A percentile compares a stretch with the other conserved stretches of the same genome.
These are phyloP conservation scores for Penicillium nordicum DNA, from an alignment of 2,329 filamentous ascomycete genomes.

Conservation along the genomic window DNA sequence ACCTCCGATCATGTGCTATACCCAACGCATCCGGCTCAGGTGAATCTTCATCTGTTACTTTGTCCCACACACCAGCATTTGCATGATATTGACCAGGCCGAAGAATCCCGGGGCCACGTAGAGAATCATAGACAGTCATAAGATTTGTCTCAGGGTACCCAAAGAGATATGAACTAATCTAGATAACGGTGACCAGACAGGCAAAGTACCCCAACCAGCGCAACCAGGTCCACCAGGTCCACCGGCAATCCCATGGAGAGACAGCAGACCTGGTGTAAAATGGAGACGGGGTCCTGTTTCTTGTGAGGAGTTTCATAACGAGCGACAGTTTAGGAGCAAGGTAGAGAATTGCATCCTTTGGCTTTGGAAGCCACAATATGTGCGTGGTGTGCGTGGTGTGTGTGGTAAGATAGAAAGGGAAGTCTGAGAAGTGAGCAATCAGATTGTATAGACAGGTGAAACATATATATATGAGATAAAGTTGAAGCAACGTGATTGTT, in stretches of 20 bases:
- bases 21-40: conserved; percentile 13
- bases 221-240: conserved; percentile 7
- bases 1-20: conserved; percentile 16
- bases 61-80: not conserved
- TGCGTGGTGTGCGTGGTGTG: not conserved
- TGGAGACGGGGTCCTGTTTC: not conserved
- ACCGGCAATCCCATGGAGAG: conserved; percentile 2
- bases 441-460: not conserved
- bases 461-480: not conserved
- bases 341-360: conserved; percentile 1
- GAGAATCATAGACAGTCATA: not conserved
- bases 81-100: conserved; percentile 21
- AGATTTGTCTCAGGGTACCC: conserved; percentile 8
- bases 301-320: not conserved
- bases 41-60: not conserved
- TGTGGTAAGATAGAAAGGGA: not conserved
- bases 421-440: not conserved
- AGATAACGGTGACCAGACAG: conserved; percentile 9
- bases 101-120: conserved; percentile 4
- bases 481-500: not conserved
- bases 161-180: conserved; percentile 7
- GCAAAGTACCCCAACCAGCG: conserved; percentile 12
- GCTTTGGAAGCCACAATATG: not conserved
- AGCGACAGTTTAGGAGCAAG: not conserved
- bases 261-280: not conserved